A percentile compares a stretch with the other conserved stretches of the same genome.
Evolutionary conservation across 2,329 filamentous ascomycete genomes (phyloP).

Genomic region (Cladobotryum protrusum): DNA sequence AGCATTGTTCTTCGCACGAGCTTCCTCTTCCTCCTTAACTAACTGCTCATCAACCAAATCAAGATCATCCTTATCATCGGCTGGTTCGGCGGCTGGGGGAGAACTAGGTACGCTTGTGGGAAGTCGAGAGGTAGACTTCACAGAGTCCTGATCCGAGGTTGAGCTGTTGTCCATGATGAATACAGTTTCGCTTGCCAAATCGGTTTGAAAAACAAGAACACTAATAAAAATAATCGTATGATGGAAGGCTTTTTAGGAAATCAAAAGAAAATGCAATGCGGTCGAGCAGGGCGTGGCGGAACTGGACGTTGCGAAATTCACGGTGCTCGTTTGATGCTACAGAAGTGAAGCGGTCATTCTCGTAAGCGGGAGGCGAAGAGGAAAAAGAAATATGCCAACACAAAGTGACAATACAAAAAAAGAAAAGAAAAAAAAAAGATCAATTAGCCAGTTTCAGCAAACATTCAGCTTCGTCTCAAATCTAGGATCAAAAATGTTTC

Average conservation of each 20-base stretch:
- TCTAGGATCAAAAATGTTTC: neutral
- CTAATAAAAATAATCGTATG: neutral
- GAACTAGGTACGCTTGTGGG: conserved; percentile 34
- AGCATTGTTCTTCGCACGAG: conserved; percentile 34
- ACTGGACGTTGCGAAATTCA: neutral
- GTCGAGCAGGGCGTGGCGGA: too few relatives aligned
- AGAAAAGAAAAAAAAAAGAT: neutral
- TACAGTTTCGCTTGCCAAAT: neutral
- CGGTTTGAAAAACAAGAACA: too few relatives aligned
- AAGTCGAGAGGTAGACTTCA: conserved; percentile 22
- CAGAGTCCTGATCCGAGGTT: conserved; percentile 27
- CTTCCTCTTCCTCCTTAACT: conserved; percentile 31
- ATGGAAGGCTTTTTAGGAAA: neutral
- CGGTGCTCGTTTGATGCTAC: neutral
- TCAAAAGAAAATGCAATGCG: neutral
- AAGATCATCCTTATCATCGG: conserved; percentile 12
- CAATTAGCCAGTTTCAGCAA: neutral
- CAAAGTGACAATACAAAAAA: neutral
- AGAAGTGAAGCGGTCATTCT: neutral
- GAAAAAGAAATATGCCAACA: neutral
- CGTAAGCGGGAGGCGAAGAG: neutral
- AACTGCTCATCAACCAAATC: conserved; percentile 25
- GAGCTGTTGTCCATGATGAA: conserved; percentile 25
- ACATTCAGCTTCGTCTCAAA: neutral
- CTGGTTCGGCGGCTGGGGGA: conserved; percentile 23